phyloP scores from a whole-genome alignment of 495 filamentous ascomycete genomes.

The Neurospora sp. region DNA sequence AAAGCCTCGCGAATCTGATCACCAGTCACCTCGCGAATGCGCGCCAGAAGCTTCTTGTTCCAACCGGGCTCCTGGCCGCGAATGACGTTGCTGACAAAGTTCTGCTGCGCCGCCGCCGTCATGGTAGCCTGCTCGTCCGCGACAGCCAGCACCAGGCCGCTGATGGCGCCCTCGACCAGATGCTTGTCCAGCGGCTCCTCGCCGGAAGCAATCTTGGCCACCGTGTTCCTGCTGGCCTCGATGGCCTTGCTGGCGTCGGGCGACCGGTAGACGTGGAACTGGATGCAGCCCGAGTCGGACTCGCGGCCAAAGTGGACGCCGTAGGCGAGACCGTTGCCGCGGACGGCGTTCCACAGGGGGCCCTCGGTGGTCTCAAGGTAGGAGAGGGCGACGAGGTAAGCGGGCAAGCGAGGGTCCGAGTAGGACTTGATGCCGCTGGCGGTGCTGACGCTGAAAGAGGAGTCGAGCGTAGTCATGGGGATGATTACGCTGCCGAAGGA shows the following conservation, averaged over 20 bases:
- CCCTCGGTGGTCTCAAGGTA: conserved; percentile 93
- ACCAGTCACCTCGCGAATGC: conserved; percentile 62
- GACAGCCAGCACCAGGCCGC: conserved; percentile 70
- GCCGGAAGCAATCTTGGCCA: conserved; percentile 41
- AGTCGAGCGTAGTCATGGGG: conserved; percentile 87
- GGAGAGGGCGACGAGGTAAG: conserved; percentile 73
- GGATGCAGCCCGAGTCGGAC: conserved; percentile 66
- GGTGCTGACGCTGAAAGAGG: conserved; percentile 74
- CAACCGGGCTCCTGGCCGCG: conserved; percentile 69
- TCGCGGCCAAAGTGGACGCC: conserved; percentile 66
- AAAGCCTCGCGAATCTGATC: conserved; percentile 72
- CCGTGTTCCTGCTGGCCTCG: conserved; percentile 59
- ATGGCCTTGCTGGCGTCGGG: conserved; percentile 87
- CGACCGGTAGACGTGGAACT: conserved; percentile 77
- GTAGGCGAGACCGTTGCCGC: conserved; percentile 87
- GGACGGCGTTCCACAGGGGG: conserved; percentile 84
- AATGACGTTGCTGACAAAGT: conserved; percentile 75
- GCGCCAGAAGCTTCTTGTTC: conserved; percentile 61
- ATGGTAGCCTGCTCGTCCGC: conserved; percentile 84
- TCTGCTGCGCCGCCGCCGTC: conserved; percentile 64
- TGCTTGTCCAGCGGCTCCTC: conserved; percentile 63
- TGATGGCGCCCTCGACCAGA: conserved; percentile 82
- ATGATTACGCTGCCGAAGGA: conserved; percentile 64
- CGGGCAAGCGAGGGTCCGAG: conserved; percentile 66
- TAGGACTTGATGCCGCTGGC: conserved; percentile 64